These are phyloP conservation scores for Pythium oligandrum DNA, from an alignment of 352 stramenopile genomes.

Conservation along the genomic window DNA sequence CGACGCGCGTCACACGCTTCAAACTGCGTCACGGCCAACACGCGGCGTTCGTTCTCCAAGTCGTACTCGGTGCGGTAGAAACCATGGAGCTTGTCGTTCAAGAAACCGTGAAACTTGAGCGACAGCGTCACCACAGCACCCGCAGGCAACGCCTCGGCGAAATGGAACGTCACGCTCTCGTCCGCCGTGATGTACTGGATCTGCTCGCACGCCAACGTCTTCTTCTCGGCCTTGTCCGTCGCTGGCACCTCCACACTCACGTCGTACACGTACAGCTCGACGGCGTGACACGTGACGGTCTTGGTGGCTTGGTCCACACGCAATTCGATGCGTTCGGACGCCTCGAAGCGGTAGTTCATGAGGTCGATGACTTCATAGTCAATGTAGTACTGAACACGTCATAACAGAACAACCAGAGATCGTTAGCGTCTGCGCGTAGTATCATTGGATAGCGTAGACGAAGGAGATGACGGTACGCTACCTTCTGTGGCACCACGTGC, in stretches of 20 bases:
- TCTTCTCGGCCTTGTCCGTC: constrained; percentile 12
- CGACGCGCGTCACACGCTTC: constrained; percentile 85
- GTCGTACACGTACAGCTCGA: constrained; percentile 89
- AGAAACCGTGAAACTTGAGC: constrained; percentile 59
- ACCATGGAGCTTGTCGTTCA: constrained; percentile 93
- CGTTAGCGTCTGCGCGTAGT: too few species aligned
- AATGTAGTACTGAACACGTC: constrained; percentile 47
- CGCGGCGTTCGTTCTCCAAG: constrained; percentile 85
- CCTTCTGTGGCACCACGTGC: constrained; percentile 1
- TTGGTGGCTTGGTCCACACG: constrained; percentile 48
- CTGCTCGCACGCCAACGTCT: constrained; percentile 33
- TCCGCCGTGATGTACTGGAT: constrained; percentile 47
- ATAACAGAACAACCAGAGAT: not conserved
- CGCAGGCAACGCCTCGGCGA: constrained; percentile 30
- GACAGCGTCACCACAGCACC: constrained; percentile 31
- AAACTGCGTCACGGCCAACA: constrained; percentile 91
- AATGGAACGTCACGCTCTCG: constrained; percentile 57
- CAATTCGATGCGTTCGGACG: constrained; percentile 48
- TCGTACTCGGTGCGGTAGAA: constrained; percentile 96
- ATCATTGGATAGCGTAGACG: not conserved
- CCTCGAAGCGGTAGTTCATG: constrained; percentile 76
- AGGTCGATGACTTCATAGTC: constrained; percentile 77
- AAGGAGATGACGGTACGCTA: not conserved
- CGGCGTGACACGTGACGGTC: constrained; percentile 91
- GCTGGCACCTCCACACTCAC: constrained; percentile 49